Evolutionary conservation across 441 rosid species (phyloP).

Genomic region (Codiaeum variegatum): DNA sequence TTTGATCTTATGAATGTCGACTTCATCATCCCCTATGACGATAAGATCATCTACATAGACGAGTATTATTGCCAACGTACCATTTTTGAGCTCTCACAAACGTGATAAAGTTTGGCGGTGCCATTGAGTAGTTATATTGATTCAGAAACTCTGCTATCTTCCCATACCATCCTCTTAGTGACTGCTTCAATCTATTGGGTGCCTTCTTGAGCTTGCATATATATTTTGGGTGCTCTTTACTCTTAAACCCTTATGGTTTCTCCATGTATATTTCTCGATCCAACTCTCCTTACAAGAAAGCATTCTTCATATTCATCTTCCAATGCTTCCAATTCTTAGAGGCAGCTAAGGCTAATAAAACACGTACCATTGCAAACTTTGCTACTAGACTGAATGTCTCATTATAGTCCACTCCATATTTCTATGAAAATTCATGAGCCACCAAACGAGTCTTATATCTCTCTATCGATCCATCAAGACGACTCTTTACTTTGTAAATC

Average conservation of each 20-base stretch:
- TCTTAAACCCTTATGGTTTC: too few relatives aligned
- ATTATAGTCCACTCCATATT: constrained; percentile 4
- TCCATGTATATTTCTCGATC: constrained; percentile 11
- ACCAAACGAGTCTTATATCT: constrained; percentile 2
- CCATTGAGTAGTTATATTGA: background rate
- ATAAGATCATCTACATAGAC: too few relatives aligned
- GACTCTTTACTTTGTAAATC: constrained; percentile 11
- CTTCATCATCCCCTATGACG: background rate
- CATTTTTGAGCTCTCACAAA: background rate
- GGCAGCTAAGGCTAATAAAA: background rate
- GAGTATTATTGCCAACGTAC: too few relatives aligned
- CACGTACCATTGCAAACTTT: background rate
- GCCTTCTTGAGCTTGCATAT: background rate
- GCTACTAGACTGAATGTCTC: constrained; percentile 5
- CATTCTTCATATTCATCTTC: constrained; percentile 8
- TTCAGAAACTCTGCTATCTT: constrained; percentile 2
- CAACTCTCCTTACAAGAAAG: constrained; percentile 1
- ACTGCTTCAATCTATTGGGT: too few relatives aligned
- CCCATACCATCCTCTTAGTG: constrained; percentile 4
- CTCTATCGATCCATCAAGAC: background rate
- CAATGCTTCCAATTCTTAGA: background rate
- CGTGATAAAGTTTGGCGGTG: background rate
- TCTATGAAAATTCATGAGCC: background rate
- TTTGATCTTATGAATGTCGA: background rate
- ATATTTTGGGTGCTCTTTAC: too few relatives aligned